Evolutionary conservation across 768 basidiomycete species (phyloP).

Genomic region (Arthromyces matolae): DNA sequence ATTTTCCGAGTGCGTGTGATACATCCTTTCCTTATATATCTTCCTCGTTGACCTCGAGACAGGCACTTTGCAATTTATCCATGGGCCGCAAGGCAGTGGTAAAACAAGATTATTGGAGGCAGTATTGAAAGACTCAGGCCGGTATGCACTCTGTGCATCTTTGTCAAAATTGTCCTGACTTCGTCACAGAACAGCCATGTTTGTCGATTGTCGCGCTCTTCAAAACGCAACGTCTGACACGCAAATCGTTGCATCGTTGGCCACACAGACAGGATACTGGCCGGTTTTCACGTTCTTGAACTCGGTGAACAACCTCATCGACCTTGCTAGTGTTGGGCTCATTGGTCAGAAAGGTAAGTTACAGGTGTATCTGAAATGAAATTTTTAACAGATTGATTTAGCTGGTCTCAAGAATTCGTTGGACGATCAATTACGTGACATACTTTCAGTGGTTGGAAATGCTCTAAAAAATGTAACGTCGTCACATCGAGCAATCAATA

Average conservation of each 20-base stretch:
- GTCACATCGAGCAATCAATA: slow-evolving; percentile 42
- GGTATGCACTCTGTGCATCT: slow-evolving; percentile 33
- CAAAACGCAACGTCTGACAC: slow-evolving; percentile 67
- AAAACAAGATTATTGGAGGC: slow-evolving; percentile 59
- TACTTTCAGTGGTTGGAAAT: slow-evolving; percentile 73
- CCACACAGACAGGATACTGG: slow-evolving; percentile 83
- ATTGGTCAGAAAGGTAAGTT: slow-evolving; percentile 91
- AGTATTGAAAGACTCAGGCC: slow-evolving; percentile 48
- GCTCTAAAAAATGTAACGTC: slow-evolving; percentile 65
- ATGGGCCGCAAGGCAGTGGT: slow-evolving; percentile 83
- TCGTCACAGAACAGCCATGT: slow-evolving; percentile 54
- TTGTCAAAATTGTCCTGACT: neutral
- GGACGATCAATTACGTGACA: slow-evolving; percentile 77
- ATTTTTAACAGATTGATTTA: slow-evolving; percentile 24
- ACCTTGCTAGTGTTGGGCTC: slow-evolving; percentile 89
- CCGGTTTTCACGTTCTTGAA: slow-evolving; percentile 85
- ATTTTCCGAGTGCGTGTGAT: slow-evolving; percentile 63
- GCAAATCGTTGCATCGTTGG: slow-evolving; percentile 63
- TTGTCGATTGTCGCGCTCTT: slow-evolving; percentile 83
- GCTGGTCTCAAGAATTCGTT: slow-evolving; percentile 82
- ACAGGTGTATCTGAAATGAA: no score
- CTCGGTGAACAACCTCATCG: slow-evolving; percentile 78
- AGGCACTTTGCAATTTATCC: slow-evolving; percentile 77
- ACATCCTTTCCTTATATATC: neutral
- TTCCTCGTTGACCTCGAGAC: neutral